These are phyloP conservation scores for Diaporthe vaccinii DNA, from an alignment of 2,329 filamentous ascomycete genomes.

Conservation along the genomic window DNA sequence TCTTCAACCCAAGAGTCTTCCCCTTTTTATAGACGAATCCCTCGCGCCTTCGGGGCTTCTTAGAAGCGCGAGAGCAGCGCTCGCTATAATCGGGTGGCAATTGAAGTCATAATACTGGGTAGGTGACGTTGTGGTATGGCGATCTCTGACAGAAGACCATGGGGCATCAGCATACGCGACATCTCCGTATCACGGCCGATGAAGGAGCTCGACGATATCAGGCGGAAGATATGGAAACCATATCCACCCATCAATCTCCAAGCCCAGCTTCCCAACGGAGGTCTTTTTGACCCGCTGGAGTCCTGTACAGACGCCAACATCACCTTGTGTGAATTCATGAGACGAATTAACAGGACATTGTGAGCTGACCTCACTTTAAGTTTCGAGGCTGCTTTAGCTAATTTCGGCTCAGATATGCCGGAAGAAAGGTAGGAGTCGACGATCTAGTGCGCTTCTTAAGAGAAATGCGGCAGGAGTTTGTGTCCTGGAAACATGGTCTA, in stretches of 20 bases:
- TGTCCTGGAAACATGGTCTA: neutral
- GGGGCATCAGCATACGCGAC: constrained; percentile 15
- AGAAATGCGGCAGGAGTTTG: neutral
- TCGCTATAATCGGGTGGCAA: too few species aligned
- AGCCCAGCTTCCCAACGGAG: neutral
- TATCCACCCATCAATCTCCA: neutral
- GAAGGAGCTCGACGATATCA: constrained; percentile 11
- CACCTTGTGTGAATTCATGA: constrained; percentile 1
- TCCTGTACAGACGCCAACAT: constrained; percentile 16
- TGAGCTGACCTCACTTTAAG: neutral
- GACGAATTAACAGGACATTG: neutral
- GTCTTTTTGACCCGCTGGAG: neutral
- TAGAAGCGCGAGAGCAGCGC: too few species aligned
- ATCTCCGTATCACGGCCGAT: constrained; percentile 1
- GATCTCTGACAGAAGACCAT: too few species aligned
- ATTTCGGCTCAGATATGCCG: neutral
- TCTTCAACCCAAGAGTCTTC: too few species aligned
- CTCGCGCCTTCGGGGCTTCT: too few species aligned
- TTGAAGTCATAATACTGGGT: too few species aligned
- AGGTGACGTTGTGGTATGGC: too few species aligned
- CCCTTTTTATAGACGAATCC: too few species aligned
- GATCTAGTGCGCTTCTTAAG: neutral
- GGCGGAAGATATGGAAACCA: constrained; percentile 3
- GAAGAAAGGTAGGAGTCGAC: neutral
- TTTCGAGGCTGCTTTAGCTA: too few species aligned